Percentiles rank a stretch among this genome's conserved stretches.
Evolutionary conservation across 208 protist genomes (phyloP).

Genomic region (Dictyostelium gargantuum): DNA sequence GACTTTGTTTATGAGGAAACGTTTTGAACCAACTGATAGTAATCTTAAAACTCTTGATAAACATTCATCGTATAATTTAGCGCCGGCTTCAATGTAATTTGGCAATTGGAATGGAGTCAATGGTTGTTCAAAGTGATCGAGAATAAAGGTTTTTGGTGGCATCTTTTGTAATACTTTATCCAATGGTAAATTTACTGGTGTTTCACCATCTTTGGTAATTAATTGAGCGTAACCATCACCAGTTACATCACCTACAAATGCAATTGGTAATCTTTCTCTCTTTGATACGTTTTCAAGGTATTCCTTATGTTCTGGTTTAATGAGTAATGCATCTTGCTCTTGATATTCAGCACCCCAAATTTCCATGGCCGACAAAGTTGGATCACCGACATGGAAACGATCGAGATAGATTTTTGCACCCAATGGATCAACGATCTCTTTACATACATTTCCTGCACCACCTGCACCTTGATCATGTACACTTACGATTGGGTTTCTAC

Average conservation of each 20-base stretch:
- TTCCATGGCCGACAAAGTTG: conserved; percentile 83
- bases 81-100: neutral
- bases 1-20: conserved; percentile 88
- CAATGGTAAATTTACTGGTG: conserved; percentile 72
- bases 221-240: conserved; percentile 80
- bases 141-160: conserved; percentile 78
- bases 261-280: conserved; percentile 78
- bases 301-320: conserved; percentile 68
- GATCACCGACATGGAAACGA: conserved; percentile 77
- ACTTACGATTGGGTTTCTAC: conserved; percentile 84
- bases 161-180: conserved; percentile 81
- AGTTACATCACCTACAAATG: conserved; percentile 82
- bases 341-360: conserved; percentile 90
- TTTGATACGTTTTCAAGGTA: conserved; percentile 77
- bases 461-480: conserved; percentile 87
- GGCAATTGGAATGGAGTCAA: conserved; percentile 62
- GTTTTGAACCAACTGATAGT: conserved; percentile 85
- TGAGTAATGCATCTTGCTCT: conserved; percentile 84
- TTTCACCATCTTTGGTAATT: conserved; percentile 48
- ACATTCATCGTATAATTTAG: neutral
- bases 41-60: conserved; percentile 77
- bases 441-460: conserved; percentile 86
- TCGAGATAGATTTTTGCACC: conserved; percentile 77
- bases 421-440: conserved; percentile 84
- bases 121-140: neutral